Conservation (phyloP, 345 rosid species). For the Firmiana major region DNA sequence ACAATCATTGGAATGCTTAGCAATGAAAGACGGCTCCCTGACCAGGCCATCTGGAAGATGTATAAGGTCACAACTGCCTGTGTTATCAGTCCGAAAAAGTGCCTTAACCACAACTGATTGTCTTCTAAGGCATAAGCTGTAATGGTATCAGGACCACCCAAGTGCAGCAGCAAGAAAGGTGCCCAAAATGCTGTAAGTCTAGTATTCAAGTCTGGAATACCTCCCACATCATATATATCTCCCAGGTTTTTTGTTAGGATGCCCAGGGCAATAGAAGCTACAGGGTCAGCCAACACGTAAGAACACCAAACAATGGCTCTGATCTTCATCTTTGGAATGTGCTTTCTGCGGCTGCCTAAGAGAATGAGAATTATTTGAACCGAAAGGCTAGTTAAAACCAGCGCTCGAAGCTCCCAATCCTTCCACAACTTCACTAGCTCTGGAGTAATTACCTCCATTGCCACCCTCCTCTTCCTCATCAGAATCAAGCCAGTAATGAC, state of each 20-base stretch:
- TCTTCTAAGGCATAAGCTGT: slow-evolving; percentile 39
- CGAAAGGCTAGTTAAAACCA: slow-evolving; percentile 8
- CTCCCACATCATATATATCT: background rate
- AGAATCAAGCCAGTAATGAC: slow-evolving; percentile 4
- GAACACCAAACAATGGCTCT: slow-evolving; percentile 25
- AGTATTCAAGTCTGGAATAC: background rate
- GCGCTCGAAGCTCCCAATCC: slow-evolving; percentile 9
- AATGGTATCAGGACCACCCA: slow-evolving; percentile 40
- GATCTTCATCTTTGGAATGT: background rate
- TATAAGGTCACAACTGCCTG: slow-evolving; percentile 19
- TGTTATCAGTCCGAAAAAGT: slow-evolving; percentile 25
- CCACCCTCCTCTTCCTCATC: background rate
- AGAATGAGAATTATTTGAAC: slow-evolving; percentile 6
- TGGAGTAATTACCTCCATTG: background rate
- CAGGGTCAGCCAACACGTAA: slow-evolving; percentile 36
- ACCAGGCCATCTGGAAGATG: slow-evolving; percentile 5
- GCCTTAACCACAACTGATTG: slow-evolving; percentile 34
- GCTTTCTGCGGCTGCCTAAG: background rate
- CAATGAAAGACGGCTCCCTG: background rate
- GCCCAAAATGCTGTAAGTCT: slow-evolving; percentile 28
- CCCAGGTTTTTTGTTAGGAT: slow-evolving; percentile 23
- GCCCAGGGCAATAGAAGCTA: slow-evolving; percentile 35
- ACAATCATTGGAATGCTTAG: slow-evolving; percentile 9
- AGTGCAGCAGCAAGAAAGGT: slow-evolving; percentile 37
- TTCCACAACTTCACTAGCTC: slow-evolving; percentile 6